Evolutionary conservation across 1,139 yeast genomes (phyloP).

Genomic region (Blastobotrys ciferrii): DNA sequence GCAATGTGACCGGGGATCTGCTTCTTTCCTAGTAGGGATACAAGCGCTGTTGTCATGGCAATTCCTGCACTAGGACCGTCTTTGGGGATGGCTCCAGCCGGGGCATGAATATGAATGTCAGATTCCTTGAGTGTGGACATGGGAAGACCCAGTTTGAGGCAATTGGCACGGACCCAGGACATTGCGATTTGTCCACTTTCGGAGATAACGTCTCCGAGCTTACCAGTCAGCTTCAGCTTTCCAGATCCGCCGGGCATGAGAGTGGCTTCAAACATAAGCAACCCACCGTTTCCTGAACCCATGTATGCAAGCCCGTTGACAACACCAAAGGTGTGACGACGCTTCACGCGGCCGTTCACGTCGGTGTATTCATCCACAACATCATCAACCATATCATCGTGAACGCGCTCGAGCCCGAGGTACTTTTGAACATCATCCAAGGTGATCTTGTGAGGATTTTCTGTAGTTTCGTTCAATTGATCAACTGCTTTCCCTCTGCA

Average conservation of each 20-base stretch:
- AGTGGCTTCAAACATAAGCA: slow-evolving; percentile 75
- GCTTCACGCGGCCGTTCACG: slow-evolving; percentile 29
- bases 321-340: slow-evolving; percentile 57
- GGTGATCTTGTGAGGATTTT: slow-evolving; percentile 20
- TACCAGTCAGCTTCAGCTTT: slow-evolving; percentile 70
- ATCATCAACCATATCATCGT: slow-evolving; percentile 38
- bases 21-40: slow-evolving; percentile 65
- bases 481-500: slow-evolving; percentile 85
- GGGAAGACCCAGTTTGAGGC: slow-evolving; percentile 40
- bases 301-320: slow-evolving; percentile 92
- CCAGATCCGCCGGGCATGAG: slow-evolving; percentile 54
- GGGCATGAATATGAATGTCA: slow-evolving; percentile 82
- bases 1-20: slow-evolving; percentile 72
- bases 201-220: slow-evolving; percentile 76
- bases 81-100: slow-evolving; percentile 82
- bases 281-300: slow-evolving; percentile 85
- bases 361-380: slow-evolving; percentile 34
- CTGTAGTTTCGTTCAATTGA: slow-evolving; percentile 43
- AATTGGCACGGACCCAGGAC: slow-evolving; percentile 66
- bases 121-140: slow-evolving; percentile 44
- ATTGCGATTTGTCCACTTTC: slow-evolving; percentile 82
- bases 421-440: slow-evolving; percentile 43
- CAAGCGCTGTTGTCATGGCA: slow-evolving; percentile 78
- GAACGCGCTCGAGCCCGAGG: slow-evolving; percentile 46
- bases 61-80: slow-evolving; percentile 96